Conservation (phyloP, 305 asterid species). For the Fraxinus xanthoxyloides region DNA sequence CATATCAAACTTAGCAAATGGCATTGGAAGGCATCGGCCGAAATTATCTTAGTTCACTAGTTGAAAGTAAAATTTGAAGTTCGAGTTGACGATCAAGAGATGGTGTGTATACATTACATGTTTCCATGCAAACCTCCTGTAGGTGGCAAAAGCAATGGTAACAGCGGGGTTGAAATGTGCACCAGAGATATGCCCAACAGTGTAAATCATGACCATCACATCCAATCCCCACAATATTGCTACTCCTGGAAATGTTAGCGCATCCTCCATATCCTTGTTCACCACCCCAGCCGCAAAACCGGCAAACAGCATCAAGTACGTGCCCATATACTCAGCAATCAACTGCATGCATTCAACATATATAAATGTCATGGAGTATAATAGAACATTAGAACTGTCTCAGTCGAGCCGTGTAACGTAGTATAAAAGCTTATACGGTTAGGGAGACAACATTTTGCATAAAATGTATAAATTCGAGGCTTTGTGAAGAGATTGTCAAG, state of each 20-base stretch:
- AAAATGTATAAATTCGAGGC: not conserved
- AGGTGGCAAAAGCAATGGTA: constrained; percentile 32
- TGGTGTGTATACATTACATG: not conserved
- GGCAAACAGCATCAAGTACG: constrained; percentile 25
- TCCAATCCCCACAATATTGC: constrained; percentile 32
- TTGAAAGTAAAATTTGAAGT: no score
- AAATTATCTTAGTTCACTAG: no score
- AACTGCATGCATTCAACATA: constrained; percentile 4
- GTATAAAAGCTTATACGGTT: not conserved
- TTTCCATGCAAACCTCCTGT: constrained; percentile 30
- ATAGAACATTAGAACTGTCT: not conserved
- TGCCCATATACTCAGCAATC: constrained; percentile 32
- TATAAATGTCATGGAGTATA: no score
- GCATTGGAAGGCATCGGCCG: no score
- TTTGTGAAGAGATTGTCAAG: not conserved
- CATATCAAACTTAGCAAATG: no score
- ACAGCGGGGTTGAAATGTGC: constrained; percentile 37
- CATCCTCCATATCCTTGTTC: constrained; percentile 14
- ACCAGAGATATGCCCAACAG: constrained; percentile 30
- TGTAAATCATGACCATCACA: constrained; percentile 33
- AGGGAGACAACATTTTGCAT: not conserved
- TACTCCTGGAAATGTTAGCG: no score
- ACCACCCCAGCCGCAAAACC: constrained; percentile 32
- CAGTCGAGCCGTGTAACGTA: not conserved
- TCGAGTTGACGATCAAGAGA: not conserved